These are phyloP conservation scores for Verticillium isaacii DNA, from an alignment of 2,329 filamentous ascomycete species.

Conservation along the genomic window DNA sequence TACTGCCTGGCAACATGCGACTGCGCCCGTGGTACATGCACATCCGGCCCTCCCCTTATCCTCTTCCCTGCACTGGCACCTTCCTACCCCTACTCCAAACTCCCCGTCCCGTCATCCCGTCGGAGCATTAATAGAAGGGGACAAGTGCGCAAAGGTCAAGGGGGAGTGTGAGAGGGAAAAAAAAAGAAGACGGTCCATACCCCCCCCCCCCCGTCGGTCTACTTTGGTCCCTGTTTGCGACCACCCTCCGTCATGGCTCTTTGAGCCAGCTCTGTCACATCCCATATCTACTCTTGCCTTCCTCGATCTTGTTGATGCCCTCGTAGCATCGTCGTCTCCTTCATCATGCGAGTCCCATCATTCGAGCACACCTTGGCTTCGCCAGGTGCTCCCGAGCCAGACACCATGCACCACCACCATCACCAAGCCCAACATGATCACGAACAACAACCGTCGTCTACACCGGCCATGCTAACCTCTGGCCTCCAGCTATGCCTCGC, in stretches of 20 bases:
- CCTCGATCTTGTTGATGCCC: background rate
- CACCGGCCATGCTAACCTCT: conserved; percentile 11
- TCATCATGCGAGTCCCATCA: conserved; percentile 12
- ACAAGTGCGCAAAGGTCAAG: background rate
- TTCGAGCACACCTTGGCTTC: conserved; percentile 9
- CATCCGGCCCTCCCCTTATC: background rate
- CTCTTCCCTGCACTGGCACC: conserved; percentile 1
- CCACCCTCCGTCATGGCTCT: background rate
- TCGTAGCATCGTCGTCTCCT: background rate
- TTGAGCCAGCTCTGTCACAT: background rate
- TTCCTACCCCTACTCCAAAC: background rate
- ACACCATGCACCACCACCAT: conserved; percentile 5
- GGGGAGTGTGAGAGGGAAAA: background rate
- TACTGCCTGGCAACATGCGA: background rate
- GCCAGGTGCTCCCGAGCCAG: background rate
- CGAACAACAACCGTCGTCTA: background rate
- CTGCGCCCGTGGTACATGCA: background rate
- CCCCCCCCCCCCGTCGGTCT: background rate
- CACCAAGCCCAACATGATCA: background rate
- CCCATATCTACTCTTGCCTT: background rate
- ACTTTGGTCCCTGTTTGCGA: background rate
- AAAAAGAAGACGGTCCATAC: conserved; percentile 1
- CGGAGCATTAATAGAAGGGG: conserved; percentile 1
- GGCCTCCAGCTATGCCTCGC: conserved; percentile 59
- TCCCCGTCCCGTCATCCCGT: conserved; percentile 6